A percentile compares a stretch with the other conserved stretches of the same genome.
These are phyloP conservation scores for Aspergillus ustus DNA, from an alignment of 2,329 filamentous ascomycete species.

Conservation along the genomic window DNA sequence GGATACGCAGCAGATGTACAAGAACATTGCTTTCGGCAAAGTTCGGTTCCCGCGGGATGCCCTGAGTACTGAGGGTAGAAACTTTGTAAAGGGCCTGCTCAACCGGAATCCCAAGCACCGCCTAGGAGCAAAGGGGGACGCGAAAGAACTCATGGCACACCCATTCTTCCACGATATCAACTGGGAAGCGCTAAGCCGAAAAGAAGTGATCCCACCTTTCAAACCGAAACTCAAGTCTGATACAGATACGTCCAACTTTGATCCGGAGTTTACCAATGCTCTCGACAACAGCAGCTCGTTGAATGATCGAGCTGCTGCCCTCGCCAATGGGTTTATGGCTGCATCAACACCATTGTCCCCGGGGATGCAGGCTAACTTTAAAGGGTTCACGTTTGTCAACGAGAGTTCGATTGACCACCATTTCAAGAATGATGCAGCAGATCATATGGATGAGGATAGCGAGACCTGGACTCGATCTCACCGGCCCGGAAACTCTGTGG, in stretches of 20 bases:
- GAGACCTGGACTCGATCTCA: constrained; percentile 41
- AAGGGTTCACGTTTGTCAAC: constrained; percentile 98
- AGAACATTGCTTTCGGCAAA: constrained; percentile 99
- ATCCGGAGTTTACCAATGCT: constrained; percentile 97
- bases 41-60: constrained; percentile 95
- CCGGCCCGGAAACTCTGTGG: constrained; percentile 34
- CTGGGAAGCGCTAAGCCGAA: constrained; percentile 85
- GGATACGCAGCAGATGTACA: constrained; percentile 99
- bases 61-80: constrained; percentile 89
- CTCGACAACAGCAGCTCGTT: constrained; percentile 84
- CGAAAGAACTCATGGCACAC: constrained; percentile 90
- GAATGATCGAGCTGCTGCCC: constrained; percentile 85
- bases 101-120: constrained; percentile 97
- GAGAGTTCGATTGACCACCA: constrained; percentile 84
- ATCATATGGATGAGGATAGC: constrained; percentile 49
- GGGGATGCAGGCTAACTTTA: constrained; percentile 96
- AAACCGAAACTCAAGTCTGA: constrained; percentile 97
- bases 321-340: constrained; percentile 79
- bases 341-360: constrained; percentile 92
- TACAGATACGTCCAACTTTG: constrained; percentile 96
- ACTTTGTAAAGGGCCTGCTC: constrained; percentile 96
- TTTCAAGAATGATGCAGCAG: constrained; percentile 39
- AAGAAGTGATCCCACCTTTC: constrained; percentile 93
- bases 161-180: constrained; percentile 94
- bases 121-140: constrained; percentile 86